phyloP scores from a whole-genome alignment of 805 yeast species.

The Brettanomyces nanus region DNA sequence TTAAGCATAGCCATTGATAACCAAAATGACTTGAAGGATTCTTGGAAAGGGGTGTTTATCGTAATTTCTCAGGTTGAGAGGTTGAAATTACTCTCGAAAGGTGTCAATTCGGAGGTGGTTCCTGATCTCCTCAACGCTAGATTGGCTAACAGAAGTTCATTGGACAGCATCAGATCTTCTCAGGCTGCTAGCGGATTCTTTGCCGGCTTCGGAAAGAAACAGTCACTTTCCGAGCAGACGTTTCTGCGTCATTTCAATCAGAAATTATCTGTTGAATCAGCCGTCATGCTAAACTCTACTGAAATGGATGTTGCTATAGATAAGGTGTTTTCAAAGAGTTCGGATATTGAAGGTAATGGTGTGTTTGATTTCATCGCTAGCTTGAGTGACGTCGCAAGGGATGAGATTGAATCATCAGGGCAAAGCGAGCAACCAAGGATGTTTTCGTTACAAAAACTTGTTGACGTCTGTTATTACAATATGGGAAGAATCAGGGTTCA shows the following conservation, averaged over 20 bases:
- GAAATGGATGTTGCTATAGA: slow-evolving; percentile 77
- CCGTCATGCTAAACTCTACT: slow-evolving; percentile 50
- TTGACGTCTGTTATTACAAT: slow-evolving; percentile 95
- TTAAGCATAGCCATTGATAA: slow-evolving; percentile 71
- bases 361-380: slow-evolving; percentile 85
- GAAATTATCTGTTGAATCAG: slow-evolving; percentile 50
- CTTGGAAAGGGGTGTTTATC: slow-evolving; percentile 81
- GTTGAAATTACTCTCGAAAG: slow-evolving; percentile 78
- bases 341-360: slow-evolving; percentile 71
- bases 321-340: slow-evolving; percentile 76
- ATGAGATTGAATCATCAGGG: slow-evolving; percentile 86
- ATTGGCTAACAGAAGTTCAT: slow-evolving; percentile 44
- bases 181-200: slow-evolving; percentile 36
- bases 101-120: slow-evolving; percentile 71
- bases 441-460: slow-evolving; percentile 89
- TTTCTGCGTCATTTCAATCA: slow-evolving; percentile 66
- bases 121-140: slow-evolving; percentile 83
- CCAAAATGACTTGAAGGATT: slow-evolving; percentile 61
- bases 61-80: slow-evolving; percentile 89
- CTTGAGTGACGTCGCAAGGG: slow-evolving; percentile 75
- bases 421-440: slow-evolving; percentile 78
- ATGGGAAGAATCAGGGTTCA: slow-evolving; percentile 94
- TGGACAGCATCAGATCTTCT: slow-evolving; percentile 42
- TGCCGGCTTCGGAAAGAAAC: slow-evolving; percentile 42
- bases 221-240: slow-evolving; percentile 58